Evolutionary conservation across 257 asterid genomes (phyloP).

Genomic region (Solanum pimpinellifolium): DNA sequence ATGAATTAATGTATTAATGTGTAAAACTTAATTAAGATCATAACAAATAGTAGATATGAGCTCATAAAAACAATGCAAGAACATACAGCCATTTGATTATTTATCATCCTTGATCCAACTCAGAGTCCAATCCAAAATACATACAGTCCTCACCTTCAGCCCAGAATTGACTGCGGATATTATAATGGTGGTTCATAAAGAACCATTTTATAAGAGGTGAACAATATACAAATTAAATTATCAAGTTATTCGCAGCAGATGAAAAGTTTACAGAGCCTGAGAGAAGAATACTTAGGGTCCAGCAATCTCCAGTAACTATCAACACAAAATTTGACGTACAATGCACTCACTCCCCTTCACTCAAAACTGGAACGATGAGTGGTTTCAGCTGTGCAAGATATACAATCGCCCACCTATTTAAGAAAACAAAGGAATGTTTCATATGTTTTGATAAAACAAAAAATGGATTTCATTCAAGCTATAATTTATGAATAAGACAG

Average conservation of each 20-base stretch:
- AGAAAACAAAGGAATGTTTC: neutral
- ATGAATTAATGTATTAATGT: neutral
- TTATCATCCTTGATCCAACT: neutral
- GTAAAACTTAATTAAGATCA: neutral
- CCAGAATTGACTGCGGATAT: neutral
- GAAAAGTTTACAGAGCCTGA: constrained; percentile 6
- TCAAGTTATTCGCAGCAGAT: neutral
- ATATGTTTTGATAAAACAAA: neutral
- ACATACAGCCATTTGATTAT: neutral
- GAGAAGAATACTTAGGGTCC: constrained; percentile 1
- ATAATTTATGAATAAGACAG: neutral
- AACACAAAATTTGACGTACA: neutral
- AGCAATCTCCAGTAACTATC: neutral
- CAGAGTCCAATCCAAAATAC: neutral
- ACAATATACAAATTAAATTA: neutral
- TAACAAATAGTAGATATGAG: neutral
- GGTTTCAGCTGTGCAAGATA: constrained; percentile 90
- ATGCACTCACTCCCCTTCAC: constrained; percentile 35
- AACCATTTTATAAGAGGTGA: neutral
- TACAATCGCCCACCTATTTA: constrained; percentile 85
- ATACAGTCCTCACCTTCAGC: neutral
- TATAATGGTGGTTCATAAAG: neutral
- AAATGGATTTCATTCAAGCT: neutral
- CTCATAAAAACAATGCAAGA: neutral
- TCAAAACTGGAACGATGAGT: constrained; percentile 74